Percentiles rank a stretch among this genome's conserved stretches.
phyloP scores from a whole-genome alignment of 1,284 basidiomycete genomes.

The Abortiporus biennis region DNA sequence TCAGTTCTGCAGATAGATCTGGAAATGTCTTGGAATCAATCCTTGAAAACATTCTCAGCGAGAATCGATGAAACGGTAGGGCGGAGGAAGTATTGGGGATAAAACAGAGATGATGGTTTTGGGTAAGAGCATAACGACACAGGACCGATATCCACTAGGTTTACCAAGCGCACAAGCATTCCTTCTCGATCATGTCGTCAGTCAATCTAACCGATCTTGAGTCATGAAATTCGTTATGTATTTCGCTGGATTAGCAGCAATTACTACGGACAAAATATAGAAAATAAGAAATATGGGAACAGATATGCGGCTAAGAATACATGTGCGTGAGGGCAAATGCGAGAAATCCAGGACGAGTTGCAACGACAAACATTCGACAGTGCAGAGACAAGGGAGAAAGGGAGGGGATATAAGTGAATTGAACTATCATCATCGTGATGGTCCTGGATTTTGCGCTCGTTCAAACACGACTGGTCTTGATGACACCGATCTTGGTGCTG shows the following conservation, averaged over 20 bases:
- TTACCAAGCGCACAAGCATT: no score
- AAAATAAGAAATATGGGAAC: no score
- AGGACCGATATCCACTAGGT: no score
- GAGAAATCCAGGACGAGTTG: neutral
- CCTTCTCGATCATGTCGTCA: no score
- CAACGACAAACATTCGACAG: neutral
- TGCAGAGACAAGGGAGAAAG: no score
- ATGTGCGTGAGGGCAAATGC: neutral
- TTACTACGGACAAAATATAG: neutral
- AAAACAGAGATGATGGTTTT: no score
- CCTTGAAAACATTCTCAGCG: conserved; percentile 8
- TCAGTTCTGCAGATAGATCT: conserved; percentile 52
- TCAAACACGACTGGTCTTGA: conserved; percentile 15
- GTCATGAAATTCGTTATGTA: no score
- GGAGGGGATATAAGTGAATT: neutral
- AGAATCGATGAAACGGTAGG: no score
- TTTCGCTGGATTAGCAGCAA: neutral
- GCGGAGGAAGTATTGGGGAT: no score
- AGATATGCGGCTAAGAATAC: conserved; percentile 13
- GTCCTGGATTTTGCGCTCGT: conserved; percentile 13
- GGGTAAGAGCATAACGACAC: no score
- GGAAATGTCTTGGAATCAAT: conserved; percentile 12
- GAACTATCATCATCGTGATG: neutral
- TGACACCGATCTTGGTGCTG: conserved; percentile 3
- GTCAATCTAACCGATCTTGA: no score